Evolutionary conservation across 208 protist species (phyloP), one percentile per base, ranked within the genome.

Genomic region (Trypanosoma caninum): DNA sequence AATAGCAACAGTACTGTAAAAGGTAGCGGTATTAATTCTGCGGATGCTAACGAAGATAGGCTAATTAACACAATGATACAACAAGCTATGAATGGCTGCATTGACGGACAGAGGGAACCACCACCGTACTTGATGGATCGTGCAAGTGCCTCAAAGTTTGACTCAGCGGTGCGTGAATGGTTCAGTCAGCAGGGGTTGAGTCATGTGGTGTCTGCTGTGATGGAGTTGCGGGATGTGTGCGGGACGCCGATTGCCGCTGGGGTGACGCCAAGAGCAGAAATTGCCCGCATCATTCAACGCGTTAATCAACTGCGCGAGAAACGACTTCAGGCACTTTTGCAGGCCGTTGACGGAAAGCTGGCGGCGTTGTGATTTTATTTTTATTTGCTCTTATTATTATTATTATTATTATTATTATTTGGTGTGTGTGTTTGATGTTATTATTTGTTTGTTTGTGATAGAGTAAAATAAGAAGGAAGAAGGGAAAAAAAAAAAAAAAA

Each of bases 91-190:
- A 74, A 58, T 50, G 87, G 84, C 42, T 71, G 69, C 14, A 48
- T 60, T 27, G 56, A 48, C 28, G 10, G 46, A 25, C 64, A 40
- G 46, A 50, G 16, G 23, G 71, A 48, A 51, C 80, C 72, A 28
- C 79, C 51, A 28, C 63, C 77, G 35, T 94, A 78, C 71, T 70
- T 72, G 14, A 84, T 87, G 53, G 84, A 94, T 55, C 83, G 86
- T 27, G 80, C 84, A 40, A 94, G 84, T 53, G 88, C 84, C 41
- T 84, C 74, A 30, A 94, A 91, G 78, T 92, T 94, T 66, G 84
- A 92, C 70, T 88, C 78, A 22, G 75, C 82, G 0, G 80, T 91
- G 37, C 73, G 83, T 8, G 81, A 92, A 42, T 91, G 84, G 88
- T 91, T 95, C 58, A 89, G 85, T 59, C 78, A 80, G 35, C 72